Evolutionary conservation across 2,329 filamentous ascomycete species (phyloP).

Genomic region (Penicillium sp.): DNA sequence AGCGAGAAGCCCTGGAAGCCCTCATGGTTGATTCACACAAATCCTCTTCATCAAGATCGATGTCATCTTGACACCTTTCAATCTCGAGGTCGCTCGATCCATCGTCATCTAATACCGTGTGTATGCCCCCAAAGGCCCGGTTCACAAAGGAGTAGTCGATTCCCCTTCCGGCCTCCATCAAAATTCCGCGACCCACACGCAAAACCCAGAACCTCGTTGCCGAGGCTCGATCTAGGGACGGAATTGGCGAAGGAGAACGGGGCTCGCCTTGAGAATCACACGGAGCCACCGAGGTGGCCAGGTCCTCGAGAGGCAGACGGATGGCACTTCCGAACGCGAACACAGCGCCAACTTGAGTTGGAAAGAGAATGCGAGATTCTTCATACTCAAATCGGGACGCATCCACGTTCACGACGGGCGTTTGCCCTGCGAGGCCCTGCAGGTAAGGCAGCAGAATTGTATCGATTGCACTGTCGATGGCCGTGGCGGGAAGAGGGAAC

Average conservation of each 20-base stretch:
- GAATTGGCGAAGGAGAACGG: conserved; percentile 19
- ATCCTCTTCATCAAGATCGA: conserved; percentile 44
- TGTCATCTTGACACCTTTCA: conserved; percentile 45
- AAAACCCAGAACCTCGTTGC: conserved; percentile 52
- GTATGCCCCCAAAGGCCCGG: conserved; percentile 56
- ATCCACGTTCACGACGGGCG: conserved; percentile 51
- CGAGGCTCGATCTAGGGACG: conserved; percentile 29
- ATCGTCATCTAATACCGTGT: conserved; percentile 33
- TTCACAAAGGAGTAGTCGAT: conserved; percentile 55
- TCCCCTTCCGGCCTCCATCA: conserved; percentile 52
- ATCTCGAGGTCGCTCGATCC: conserved; percentile 33
- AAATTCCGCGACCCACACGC: conserved; percentile 53
- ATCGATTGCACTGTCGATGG: conserved; percentile 50
- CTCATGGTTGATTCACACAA: conserved; percentile 36
- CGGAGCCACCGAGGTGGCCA: conserved; percentile 37
- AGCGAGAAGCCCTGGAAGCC: conserved; percentile 15
- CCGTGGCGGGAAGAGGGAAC: conserved; percentile 49
- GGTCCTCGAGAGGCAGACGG: conserved; percentile 47
- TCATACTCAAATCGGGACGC: conserved; percentile 54
- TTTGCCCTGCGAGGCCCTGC: conserved; percentile 46
- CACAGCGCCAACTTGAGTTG: conserved; percentile 51
- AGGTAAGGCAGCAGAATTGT: conserved; percentile 55
- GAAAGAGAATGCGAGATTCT: conserved; percentile 47
- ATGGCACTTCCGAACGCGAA: conserved; percentile 51
- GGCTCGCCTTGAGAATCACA: conserved; percentile 17